These are phyloP conservation scores for Tetracladium marchalianum DNA, from an alignment of 495 filamentous ascomycete species.

Conservation along the genomic window DNA sequence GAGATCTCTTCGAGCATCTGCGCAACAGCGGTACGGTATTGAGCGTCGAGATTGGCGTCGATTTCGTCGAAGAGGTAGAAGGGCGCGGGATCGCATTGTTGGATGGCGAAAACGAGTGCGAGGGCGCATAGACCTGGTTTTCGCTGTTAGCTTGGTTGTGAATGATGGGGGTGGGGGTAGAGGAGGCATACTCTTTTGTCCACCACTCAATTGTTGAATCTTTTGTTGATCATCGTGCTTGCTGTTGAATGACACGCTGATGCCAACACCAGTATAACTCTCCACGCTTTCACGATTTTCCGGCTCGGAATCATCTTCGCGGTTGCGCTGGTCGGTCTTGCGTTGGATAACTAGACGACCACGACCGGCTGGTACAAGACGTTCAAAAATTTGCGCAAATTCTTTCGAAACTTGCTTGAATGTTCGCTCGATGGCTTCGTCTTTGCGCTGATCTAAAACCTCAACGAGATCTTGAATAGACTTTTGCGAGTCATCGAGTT, in stretches of 20 bases:
- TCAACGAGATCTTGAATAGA: slow-evolving; percentile 87
- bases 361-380: slow-evolving; percentile 86
- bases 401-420: slow-evolving; percentile 96
- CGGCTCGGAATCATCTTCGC: slow-evolving; percentile 55
- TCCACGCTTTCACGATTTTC: slow-evolving; percentile 68
- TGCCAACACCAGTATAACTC: slow-evolving; percentile 96
- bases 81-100: slow-evolving; percentile 91
- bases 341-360: slow-evolving; percentile 90
- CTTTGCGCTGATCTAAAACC: slow-evolving; percentile 89
- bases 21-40: slow-evolving; percentile 92
- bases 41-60: slow-evolving; percentile 94
- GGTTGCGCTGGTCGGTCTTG: slow-evolving; percentile 60
- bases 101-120: slow-evolving; percentile 96
- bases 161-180: background rate
- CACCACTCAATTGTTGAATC: slow-evolving; percentile 92
- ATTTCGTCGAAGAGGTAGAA: slow-evolving; percentile 99
- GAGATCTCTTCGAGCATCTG: slow-evolving; percentile 75
- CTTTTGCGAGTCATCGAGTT: slow-evolving; percentile 71
- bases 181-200: slow-evolving; percentile 79
- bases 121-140: slow-evolving; percentile 77
- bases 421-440: slow-evolving; percentile 91
- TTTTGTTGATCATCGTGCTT: slow-evolving; percentile 95
- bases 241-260: slow-evolving; percentile 96
- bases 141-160: slow-evolving; percentile 18
- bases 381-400: slow-evolving; percentile 87